phyloP scores from a whole-genome alignment of 805 yeast species.

The Metschnikowia anglica region DNA sequence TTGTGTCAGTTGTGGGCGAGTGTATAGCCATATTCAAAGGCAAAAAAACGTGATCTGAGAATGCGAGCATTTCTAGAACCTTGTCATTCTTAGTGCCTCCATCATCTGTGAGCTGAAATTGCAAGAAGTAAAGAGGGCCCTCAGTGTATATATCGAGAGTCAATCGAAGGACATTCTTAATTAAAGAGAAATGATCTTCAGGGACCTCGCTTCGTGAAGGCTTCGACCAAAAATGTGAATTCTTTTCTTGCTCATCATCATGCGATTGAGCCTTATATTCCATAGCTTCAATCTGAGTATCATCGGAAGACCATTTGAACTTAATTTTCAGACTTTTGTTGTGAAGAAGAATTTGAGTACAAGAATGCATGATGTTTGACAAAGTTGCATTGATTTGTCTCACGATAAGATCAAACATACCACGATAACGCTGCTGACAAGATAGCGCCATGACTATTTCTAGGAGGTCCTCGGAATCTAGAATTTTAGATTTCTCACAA shows the following conservation, averaged over 20 bases:
- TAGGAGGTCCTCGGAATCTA: constrained; percentile 22
- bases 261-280: not conserved
- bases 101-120: not conserved
- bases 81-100: constrained; percentile 3
- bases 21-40: constrained; percentile 30
- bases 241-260: not conserved
- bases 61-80: constrained; percentile 15
- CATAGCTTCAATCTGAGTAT: not conserved
- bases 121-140: constrained; percentile 34
- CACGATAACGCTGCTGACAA: constrained; percentile 24
- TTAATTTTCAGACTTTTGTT: not conserved
- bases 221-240: constrained; percentile 2
- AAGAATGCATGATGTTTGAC: constrained; percentile 14
- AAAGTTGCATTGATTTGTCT: constrained; percentile 24
- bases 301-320: not conserved
- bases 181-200: constrained; percentile 1
- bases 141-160: constrained; percentile 33
- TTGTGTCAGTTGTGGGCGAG: constrained; percentile 17
- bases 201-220: constrained; percentile 2
- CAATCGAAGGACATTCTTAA: constrained; percentile 34
- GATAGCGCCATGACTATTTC: constrained; percentile 34
- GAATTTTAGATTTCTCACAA: constrained; percentile 1
- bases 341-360: constrained; percentile 4
- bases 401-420: constrained; percentile 27
- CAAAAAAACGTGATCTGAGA: constrained; percentile 26